Evolutionary conservation across 2,329 filamentous ascomycete genomes (phyloP).

Genomic region (Pseudogymnoascus sp.): DNA sequence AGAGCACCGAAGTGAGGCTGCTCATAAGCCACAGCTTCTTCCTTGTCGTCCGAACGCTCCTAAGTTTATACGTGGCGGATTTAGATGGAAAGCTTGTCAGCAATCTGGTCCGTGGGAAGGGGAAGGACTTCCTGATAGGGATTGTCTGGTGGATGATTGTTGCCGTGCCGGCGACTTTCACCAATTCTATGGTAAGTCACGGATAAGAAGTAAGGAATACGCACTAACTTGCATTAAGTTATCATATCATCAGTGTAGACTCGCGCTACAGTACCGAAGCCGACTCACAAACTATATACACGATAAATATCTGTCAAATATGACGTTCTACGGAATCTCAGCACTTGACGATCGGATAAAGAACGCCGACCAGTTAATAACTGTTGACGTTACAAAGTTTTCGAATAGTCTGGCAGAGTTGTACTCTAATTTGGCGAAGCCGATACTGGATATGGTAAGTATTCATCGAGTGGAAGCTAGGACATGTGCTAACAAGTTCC

Average conservation of each 20-base stretch:
- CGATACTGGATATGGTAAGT: conserved; percentile 77
- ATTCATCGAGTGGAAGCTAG: neutral
- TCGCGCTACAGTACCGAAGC: conserved; percentile 86
- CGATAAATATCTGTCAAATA: conserved; percentile 89
- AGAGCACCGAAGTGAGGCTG: conserved; percentile 77
- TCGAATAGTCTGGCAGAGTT: conserved; percentile 90
- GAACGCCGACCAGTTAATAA: conserved; percentile 95
- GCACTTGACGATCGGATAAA: conserved; percentile 96
- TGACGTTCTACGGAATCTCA: conserved; percentile 96
- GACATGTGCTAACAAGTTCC: conserved; percentile 20
- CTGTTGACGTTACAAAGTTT: conserved; percentile 93
- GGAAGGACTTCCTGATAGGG: conserved; percentile 77
- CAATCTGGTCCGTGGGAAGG: conserved; percentile 81
- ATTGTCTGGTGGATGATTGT: conserved; percentile 99
- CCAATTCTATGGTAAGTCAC: conserved; percentile 83
- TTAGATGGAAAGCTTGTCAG: conserved; percentile 92
- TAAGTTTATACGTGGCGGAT: conserved; percentile 92
- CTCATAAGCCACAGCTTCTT: conserved; percentile 90
- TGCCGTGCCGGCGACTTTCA: conserved; percentile 91
- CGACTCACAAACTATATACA: conserved; percentile 92
- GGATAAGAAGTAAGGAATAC: neutral
- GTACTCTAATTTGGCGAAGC: conserved; percentile 94
- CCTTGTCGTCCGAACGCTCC: conserved; percentile 78
- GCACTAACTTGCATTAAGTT: conserved; percentile 44
- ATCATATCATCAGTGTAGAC: conserved; percentile 91